phyloP scores from a whole-genome alignment of 495 filamentous ascomycete species.

The Extremus antarcticus region DNA sequence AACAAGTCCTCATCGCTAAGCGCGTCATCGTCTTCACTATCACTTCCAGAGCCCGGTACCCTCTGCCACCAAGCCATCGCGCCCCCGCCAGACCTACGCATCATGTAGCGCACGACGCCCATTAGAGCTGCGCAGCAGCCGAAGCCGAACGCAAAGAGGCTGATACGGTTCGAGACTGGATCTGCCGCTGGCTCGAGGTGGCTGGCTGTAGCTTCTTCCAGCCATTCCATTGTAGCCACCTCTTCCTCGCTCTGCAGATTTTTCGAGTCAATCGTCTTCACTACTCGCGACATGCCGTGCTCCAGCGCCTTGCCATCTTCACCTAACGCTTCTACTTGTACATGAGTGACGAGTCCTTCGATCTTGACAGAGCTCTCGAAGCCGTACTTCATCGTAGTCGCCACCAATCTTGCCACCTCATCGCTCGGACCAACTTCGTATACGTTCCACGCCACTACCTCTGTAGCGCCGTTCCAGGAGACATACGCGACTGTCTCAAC shows the following conservation, averaged over 20 bases:
- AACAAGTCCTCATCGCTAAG: no score
- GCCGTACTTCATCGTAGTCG: background rate
- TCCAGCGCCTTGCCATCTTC: background rate
- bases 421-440: background rate
- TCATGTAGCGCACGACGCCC: background rate
- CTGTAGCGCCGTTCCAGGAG: slow-evolving; percentile 24
- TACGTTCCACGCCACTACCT: slow-evolving; percentile 13
- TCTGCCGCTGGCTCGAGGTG: background rate
- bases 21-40: no score
- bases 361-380: background rate
- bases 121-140: background rate
- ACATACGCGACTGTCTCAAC: slow-evolving; percentile 6
- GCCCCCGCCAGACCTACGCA: background rate
- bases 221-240: background rate
- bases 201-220: background rate
- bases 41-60: no score
- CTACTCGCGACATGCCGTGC: background rate
- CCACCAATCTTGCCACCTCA: background rate
- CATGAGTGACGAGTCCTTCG: background rate
- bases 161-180: background rate
- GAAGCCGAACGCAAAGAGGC: background rate
- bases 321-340: background rate
- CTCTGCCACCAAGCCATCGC: background rate
- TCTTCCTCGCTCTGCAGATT: background rate
- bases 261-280: background rate